A percentile compares a stretch with the other conserved stretches of the same genome.
Conservation (phyloP, 208 protist species). For the Tritrichomonas musculus region DNA sequence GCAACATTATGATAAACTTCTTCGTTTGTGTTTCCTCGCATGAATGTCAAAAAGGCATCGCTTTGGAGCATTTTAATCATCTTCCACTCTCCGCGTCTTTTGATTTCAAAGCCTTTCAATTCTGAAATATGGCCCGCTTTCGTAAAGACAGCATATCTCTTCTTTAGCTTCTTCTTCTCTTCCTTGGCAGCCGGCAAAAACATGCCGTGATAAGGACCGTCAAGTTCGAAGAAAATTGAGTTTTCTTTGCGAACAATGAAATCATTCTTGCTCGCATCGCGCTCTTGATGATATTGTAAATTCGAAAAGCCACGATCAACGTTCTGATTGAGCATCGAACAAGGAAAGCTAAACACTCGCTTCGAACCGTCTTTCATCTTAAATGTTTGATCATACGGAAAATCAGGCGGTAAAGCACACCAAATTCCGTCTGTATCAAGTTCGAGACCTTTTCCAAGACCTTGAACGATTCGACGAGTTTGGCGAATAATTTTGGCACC, state of each 20-base stretch:
- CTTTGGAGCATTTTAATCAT: constrained; percentile 98
- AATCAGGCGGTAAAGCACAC: constrained; percentile 91
- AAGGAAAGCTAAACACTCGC: constrained; percentile 79
- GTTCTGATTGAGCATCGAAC: constrained; percentile 94
- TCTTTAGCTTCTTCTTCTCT: constrained; percentile 81
- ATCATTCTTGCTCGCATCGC: constrained; percentile 33
- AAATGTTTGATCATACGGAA: constrained; percentile 90
- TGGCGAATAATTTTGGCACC: constrained; percentile 96
- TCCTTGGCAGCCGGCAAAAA: constrained; percentile 94
- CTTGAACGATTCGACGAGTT: constrained; percentile 83
- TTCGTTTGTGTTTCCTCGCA: constrained; percentile 80
- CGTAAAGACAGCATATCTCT: constrained; percentile 97
- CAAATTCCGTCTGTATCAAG: constrained; percentile 99
- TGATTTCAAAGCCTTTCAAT: constrained; percentile 99
- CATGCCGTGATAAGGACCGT: constrained; percentile 99
- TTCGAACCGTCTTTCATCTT: constrained; percentile 37
- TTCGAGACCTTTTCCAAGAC: constrained; percentile 94
- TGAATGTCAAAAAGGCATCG: constrained; percentile 80
- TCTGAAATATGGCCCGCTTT: constrained; percentile 87
- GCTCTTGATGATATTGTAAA: constrained; percentile 86
- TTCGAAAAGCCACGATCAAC: constrained; percentile 93
- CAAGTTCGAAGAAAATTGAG: constrained; percentile 99
- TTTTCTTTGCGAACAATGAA: constrained; percentile 70
- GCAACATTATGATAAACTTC: constrained; percentile 88
- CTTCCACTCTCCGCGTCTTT: constrained; percentile 98